Conservation (phyloP, 768 basidiomycete genomes). For the Auricularia auricula-judae region DNA sequence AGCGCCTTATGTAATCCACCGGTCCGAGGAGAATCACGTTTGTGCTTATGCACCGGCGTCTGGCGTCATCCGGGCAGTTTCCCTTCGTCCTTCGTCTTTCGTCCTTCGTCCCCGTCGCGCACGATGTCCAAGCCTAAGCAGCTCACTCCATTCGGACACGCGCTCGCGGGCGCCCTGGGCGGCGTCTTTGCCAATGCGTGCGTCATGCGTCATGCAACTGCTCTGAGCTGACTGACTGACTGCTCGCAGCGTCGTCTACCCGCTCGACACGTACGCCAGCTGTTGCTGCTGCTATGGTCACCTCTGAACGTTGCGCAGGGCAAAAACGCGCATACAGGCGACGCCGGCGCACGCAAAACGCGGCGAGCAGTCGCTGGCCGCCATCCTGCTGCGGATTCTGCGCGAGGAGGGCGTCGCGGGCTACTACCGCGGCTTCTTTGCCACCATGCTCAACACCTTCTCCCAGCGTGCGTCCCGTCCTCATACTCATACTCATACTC, state of each 20-base stretch:
- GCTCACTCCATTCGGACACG: slow-evolving; percentile 80
- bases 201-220: slow-evolving; percentile 22
- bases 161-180: slow-evolving; percentile 86
- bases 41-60: no score
- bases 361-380: slow-evolving; percentile 41
- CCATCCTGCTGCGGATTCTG: slow-evolving; percentile 59
- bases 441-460: slow-evolving; percentile 97
- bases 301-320: slow-evolving; percentile 31
- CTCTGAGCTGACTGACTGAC: not conserved
- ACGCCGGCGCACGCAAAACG: slow-evolving; percentile 42
- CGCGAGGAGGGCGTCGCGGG: slow-evolving; percentile 73
- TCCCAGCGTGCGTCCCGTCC: slow-evolving; percentile 68
- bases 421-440: slow-evolving; percentile 84
- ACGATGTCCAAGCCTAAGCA: slow-evolving; percentile 30
- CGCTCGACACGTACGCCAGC: slow-evolving; percentile 75
- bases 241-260: slow-evolving; percentile 69
- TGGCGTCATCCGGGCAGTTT: no score
- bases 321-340: slow-evolving; percentile 93
- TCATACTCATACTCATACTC: not conserved
- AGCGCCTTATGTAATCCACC: no score
- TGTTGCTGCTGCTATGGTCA: not conserved
- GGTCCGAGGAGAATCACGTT: no score
- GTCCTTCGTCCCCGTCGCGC: not conserved
- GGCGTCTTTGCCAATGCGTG: slow-evolving; percentile 91
- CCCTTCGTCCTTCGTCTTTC: not conserved